Evolutionary conservation across 1,139 yeast genomes (phyloP).

Genomic region (Diutina catenulata): DNA sequence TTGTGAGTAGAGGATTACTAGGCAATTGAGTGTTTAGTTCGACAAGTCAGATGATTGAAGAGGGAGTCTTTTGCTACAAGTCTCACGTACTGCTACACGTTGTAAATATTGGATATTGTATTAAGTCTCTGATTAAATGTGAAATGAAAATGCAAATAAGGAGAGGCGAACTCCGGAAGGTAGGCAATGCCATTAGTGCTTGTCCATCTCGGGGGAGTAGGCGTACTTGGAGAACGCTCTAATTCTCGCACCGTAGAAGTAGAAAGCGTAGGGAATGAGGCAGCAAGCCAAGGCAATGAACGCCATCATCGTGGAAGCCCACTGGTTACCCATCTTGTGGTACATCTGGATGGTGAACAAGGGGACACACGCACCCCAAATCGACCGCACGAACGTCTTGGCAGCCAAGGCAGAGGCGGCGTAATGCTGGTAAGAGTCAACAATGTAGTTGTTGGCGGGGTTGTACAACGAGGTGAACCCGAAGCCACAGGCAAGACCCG

Average conservation of each 20-base stretch:
- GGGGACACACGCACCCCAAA: conserved; percentile 69
- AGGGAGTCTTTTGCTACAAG: too few species aligned
- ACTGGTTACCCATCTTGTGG: conserved; percentile 53
- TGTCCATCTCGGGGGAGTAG: conserved; percentile 14
- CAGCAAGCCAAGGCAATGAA: conserved; percentile 55
- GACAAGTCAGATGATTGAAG: too few species aligned
- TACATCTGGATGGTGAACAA: conserved; percentile 73
- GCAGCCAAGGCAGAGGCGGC: conserved; percentile 64
- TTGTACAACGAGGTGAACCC: conserved; percentile 52
- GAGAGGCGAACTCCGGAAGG: too few species aligned
- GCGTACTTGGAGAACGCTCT: conserved; percentile 42
- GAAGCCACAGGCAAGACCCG: conserved; percentile 50
- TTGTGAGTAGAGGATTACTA: too few species aligned
- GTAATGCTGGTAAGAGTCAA: conserved; percentile 60
- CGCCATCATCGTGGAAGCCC: conserved; percentile 62
- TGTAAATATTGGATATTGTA: too few species aligned
- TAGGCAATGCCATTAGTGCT: too few species aligned
- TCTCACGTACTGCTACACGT: too few species aligned
- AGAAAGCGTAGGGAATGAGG: conserved; percentile 47
- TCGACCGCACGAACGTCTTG: conserved; percentile 52
- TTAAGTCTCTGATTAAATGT: too few species aligned
- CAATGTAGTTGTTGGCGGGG: conserved; percentile 59
- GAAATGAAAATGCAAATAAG: too few species aligned
- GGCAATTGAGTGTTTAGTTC: too few species aligned
- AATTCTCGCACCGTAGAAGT: conserved; percentile 39